Evolutionary conservation across 805 yeast genomes (phyloP).

Genomic region (Cyberlindnera saturnus): DNA sequence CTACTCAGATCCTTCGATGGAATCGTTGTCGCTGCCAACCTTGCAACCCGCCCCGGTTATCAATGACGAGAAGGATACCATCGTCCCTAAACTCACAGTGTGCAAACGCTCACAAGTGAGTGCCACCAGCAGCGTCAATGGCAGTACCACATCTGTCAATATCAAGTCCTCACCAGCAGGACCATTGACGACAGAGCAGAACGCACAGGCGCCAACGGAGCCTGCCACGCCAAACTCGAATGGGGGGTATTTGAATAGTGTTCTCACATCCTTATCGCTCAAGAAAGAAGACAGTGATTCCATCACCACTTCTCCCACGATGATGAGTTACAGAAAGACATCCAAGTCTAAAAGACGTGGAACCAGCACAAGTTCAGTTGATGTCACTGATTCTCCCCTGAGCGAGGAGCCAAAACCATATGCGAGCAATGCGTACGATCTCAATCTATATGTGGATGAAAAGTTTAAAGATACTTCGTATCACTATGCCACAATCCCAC

Average conservation of each 20-base stretch:
- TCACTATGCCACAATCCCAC: constrained; percentile 54
- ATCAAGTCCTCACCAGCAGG: constrained; percentile 41
- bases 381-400: constrained; percentile 17
- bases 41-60: no score
- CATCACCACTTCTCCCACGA: constrained; percentile 16
- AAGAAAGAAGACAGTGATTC: constrained; percentile 1
- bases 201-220: constrained; percentile 25
- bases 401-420: constrained; percentile 12
- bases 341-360: constrained; percentile 12
- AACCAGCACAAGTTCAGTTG: constrained; percentile 15
- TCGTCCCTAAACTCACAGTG: no score
- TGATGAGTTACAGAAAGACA: constrained; percentile 21
- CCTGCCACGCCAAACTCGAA: constrained; percentile 8
- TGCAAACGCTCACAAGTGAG: no score
- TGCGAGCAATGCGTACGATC: constrained; percentile 18
- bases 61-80: no score
- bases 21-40: neutral
- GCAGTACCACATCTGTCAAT: neutral
- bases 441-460: constrained; percentile 50
- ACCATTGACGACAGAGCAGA: constrained; percentile 46
- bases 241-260: constrained; percentile 14
- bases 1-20: constrained; percentile 5
- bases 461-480: constrained; percentile 51
- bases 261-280: constrained; percentile 14
- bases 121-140: neutral